Conservation (phyloP, 1,284 basidiomycete genomes). For the Boletellus deceptivus region DNA sequence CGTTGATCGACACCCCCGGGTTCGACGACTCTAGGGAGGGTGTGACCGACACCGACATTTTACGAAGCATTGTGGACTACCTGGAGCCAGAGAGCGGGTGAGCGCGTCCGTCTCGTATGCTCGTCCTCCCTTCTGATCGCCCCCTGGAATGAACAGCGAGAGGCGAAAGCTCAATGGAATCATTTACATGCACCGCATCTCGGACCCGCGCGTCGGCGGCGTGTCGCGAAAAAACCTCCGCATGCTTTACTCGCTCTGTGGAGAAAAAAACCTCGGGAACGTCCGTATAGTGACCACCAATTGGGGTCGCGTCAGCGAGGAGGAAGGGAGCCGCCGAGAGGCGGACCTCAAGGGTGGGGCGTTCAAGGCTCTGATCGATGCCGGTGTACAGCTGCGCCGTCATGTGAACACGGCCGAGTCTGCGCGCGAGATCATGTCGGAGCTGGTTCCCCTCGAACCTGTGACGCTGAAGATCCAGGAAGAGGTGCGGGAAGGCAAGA, state of each 20-base stretch:
- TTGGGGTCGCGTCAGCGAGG: not conserved
- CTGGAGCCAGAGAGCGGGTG: conserved; percentile 39
- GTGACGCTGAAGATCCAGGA: conserved; percentile 7
- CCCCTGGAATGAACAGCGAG: not conserved
- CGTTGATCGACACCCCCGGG: conserved; percentile 31
- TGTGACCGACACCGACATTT: conserved; percentile 26
- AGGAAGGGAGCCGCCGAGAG: conserved; percentile 2
- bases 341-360: not conserved
- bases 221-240: conserved; percentile 42
- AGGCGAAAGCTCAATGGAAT: not conserved
- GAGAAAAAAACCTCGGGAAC: conserved; percentile 30
- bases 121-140: no score
- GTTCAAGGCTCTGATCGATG: conserved; percentile 3
- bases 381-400: conserved; percentile 2
- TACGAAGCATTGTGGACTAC: conserved; percentile 30
- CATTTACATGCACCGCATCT: not conserved
- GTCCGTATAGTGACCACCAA: conserved; percentile 5
- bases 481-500: not conserved
- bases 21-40: conserved; percentile 27
- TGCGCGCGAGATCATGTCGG: conserved; percentile 3
- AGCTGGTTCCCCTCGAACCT: not conserved
- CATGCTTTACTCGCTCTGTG: conserved; percentile 46
- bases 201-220: conserved; percentile 37
- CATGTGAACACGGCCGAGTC: conserved; percentile 1
- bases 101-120: not conserved